Percentiles rank a stretch among this genome's conserved stretches.
These are phyloP conservation scores for Dinochytrium kinnereticum DNA, from an alignment of 371 early-diverging fungal genomes.

Conservation along the genomic window DNA sequence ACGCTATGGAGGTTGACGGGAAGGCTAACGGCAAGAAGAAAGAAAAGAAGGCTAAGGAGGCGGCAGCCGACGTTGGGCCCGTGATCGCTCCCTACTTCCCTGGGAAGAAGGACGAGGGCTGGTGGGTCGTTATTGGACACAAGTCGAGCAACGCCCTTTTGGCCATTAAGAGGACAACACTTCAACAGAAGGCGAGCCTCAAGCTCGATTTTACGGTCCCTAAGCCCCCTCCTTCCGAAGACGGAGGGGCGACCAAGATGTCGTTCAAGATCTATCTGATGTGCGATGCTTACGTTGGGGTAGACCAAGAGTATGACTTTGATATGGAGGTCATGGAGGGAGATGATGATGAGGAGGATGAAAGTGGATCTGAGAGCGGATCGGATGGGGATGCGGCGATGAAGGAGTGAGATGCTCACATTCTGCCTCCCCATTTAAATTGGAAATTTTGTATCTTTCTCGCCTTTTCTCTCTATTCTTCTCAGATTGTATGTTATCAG, in stretches of 20 bases:
- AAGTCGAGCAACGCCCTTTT: slow-evolving; percentile 75
- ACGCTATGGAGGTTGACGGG: slow-evolving; percentile 60
- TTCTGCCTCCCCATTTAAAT: neutral
- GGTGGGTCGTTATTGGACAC: slow-evolving; percentile 96
- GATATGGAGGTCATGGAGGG: slow-evolving; percentile 54
- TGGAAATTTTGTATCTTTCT: neutral
- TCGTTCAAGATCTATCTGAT: slow-evolving; percentile 83
- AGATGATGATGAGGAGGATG: slow-evolving; percentile 52
- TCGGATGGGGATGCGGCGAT: slow-evolving; percentile 30
- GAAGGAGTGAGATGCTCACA: slow-evolving; percentile 6
- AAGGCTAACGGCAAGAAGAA: slow-evolving; percentile 25
- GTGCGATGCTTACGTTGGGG: slow-evolving; percentile 92
- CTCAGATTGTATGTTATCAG: too few species aligned
- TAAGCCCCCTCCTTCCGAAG: slow-evolving; percentile 34
- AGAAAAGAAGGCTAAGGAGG: slow-evolving; percentile 6
- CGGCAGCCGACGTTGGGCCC: slow-evolving; percentile 56
- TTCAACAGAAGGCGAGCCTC: slow-evolving; percentile 69
- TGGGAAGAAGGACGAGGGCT: slow-evolving; percentile 87
- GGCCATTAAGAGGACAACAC: slow-evolving; percentile 87
- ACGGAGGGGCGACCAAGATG: slow-evolving; percentile 63
- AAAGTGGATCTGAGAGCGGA: slow-evolving; percentile 16
- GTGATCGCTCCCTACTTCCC: slow-evolving; percentile 94
- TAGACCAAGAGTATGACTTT: slow-evolving; percentile 93
- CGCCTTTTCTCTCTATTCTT: neutral
- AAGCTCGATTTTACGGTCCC: slow-evolving; percentile 87